phyloP scores from a whole-genome alignment of 2,329 filamentous ascomycete species.

The Plectosphaerella sp. region DNA sequence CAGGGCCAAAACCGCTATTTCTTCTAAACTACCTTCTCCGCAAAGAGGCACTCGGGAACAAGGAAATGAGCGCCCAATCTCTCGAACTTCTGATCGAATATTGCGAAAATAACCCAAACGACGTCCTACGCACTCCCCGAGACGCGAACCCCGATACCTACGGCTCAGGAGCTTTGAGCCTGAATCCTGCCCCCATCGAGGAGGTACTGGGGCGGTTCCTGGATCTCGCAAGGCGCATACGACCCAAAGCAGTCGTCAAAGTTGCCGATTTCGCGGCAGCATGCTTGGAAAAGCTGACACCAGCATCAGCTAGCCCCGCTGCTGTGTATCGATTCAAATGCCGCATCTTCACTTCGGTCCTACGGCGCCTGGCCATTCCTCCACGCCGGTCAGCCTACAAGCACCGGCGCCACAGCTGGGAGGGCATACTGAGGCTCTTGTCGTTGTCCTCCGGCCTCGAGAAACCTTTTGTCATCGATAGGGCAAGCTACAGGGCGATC shows the following conservation, averaged over 20 bases:
- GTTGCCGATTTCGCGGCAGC: constrained; percentile 22
- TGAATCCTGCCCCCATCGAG: too few relatives aligned
- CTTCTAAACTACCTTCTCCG: constrained; percentile 6
- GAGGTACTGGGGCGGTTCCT: background rate
- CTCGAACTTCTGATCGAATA: constrained; percentile 6
- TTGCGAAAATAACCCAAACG: background rate
- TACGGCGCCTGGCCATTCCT: constrained; percentile 26
- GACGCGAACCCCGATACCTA: background rate
- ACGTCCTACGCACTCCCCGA: background rate
- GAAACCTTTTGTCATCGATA: constrained; percentile 45
- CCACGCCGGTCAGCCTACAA: constrained; percentile 23
- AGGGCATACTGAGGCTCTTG: constrained; percentile 51
- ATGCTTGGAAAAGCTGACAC: constrained; percentile 18
- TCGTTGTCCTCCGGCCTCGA: constrained; percentile 43
- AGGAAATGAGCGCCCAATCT: background rate
- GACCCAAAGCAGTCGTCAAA: constrained; percentile 20
- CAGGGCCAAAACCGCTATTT: constrained; percentile 8
- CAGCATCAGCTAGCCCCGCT: constrained; percentile 1
- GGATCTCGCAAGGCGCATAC: constrained; percentile 13
- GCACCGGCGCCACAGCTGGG: constrained; percentile 48
- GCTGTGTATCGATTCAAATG: constrained; percentile 20
- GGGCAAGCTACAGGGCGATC: constrained; percentile 49
- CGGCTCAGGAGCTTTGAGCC: too few relatives aligned
- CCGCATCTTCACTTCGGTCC: constrained; percentile 27
- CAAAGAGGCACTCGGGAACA: background rate